Evolutionary conservation across 148 eudicot species (phyloP), one percentile per base, ranked within the genome.

Genomic region (Cornus suecica): DNA sequence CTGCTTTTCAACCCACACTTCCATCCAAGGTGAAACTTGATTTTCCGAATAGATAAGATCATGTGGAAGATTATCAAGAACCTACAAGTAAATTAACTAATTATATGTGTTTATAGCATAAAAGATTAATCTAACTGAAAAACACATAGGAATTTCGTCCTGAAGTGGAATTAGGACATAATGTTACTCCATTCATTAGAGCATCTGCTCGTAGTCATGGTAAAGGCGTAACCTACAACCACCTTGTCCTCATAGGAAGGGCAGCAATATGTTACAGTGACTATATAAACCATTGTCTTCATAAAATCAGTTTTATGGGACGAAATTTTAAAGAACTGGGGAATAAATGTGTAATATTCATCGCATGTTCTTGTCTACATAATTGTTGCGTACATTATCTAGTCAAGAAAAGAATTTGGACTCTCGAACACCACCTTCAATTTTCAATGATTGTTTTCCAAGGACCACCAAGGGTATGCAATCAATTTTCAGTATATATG

Each of bases 11-110:
- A 92, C 88, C 97, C 99, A 94, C 31, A 94, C 99, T 90, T 94
- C 99, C 91, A 87, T 87, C 99, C 99, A 94, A 48, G 94, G 86
- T 48, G 91, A 87, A 80, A 82, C 87, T 90, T 94, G 99, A 90
- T 87, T 86, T 77, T 89, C 88, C 3, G 99, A 79, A 84, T 86
- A 87, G 77, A 94, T 83, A 66, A 92, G 92, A 87, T 94, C 99
- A 74, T 94, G 99, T 42, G 99, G 99, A 83, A 94, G 99, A 86
- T 94, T 94, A 86, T 94, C 99, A 84, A 94, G 97, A 74, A 94
- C 97, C 99, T 94, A 70, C 6, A 78, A 78, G 65, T 14, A 54
- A 34, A 79, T 22, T 37, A 34, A 74, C 20, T 32, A 22, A 74
- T 7, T 27, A 68, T 6, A 37, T n/a, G 58, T 58, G 42, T 9